Conservation (phyloP, 345 rosid species). For the Fremontodendron californicum region DNA sequence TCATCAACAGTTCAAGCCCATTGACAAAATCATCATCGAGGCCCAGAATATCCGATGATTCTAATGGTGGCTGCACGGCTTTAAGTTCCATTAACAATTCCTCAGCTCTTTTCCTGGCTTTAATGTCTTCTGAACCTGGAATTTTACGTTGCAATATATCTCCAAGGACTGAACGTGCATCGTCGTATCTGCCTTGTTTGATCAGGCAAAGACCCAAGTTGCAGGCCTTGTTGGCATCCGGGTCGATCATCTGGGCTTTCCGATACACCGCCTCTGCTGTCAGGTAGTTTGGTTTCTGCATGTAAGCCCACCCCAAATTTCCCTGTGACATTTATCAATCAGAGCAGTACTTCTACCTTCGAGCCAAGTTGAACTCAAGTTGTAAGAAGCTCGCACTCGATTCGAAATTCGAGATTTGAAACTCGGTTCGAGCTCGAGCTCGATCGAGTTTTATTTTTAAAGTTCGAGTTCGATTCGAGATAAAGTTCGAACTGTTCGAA, state of each 20-base stretch:
- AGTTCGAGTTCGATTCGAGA: too few species aligned
- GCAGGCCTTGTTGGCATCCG: conserved; percentile 83
- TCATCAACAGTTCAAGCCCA: conserved; percentile 47
- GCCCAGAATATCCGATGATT: conserved; percentile 27
- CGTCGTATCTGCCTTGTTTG: conserved; percentile 55
- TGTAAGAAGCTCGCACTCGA: too few species aligned
- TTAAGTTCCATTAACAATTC: conserved; percentile 37
- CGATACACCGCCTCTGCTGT: conserved; percentile 76
- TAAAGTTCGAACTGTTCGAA: too few species aligned
- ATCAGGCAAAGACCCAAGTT: conserved; percentile 67
- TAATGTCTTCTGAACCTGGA: too few species aligned
- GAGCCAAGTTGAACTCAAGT: too few species aligned
- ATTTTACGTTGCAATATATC: conserved; percentile 38
- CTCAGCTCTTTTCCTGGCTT: conserved; percentile 45
- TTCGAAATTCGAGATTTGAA: too few species aligned
- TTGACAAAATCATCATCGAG: conserved; percentile 52
- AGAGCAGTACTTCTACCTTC: too few species aligned
- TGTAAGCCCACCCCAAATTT: conserved; percentile 94
- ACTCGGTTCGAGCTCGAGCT: too few species aligned
- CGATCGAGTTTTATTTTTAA: too few species aligned
- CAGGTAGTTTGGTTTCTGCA: conserved; percentile 70
- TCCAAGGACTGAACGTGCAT: conserved; percentile 42
- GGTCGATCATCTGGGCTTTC: conserved; percentile 82
- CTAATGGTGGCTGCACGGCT: conserved; percentile 16
- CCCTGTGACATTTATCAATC: conserved; percentile 39